These are phyloP conservation scores for Akanthomyces lecanii DNA, from an alignment of 2,329 filamentous ascomycete species.

Conservation along the genomic window DNA sequence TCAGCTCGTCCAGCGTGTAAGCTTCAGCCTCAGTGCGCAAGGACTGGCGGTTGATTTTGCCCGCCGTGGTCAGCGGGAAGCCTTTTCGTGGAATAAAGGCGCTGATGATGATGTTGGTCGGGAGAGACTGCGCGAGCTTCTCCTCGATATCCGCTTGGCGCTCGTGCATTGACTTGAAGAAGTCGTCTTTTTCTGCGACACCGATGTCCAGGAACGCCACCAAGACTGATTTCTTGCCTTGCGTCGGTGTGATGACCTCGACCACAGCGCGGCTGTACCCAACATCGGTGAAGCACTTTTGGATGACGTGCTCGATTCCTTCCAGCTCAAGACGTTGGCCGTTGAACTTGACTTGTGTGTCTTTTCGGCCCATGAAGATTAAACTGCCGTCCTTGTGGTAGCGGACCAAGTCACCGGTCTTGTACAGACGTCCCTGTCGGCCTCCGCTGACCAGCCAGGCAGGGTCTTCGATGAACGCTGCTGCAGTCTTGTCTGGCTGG, in stretches of 20 bases:
- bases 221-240: not conserved
- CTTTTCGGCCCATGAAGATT: slow-evolving; percentile 45
- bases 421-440: slow-evolving; percentile 20
- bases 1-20: not conserved
- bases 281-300: not conserved
- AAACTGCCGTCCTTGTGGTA: slow-evolving; percentile 34
- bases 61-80: slow-evolving; percentile 4
- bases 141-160: not conserved
- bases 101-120: slow-evolving; percentile 8
- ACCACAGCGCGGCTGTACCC: not conserved
- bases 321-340: slow-evolving; percentile 49
- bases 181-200: not conserved
- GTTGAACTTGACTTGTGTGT: slow-evolving; percentile 52
- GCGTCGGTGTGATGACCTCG: not conserved
- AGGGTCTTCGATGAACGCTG: slow-evolving; percentile 21
- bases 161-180: not conserved
- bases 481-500: slow-evolving; percentile 19
- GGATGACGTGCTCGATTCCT: slow-evolving; percentile 21
- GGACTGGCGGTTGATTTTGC: slow-evolving; percentile 3
- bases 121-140: not conserved
- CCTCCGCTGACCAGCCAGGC: not conserved
- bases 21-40: not conserved
- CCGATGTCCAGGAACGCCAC: not conserved
- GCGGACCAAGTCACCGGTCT: slow-evolving; percentile 23
- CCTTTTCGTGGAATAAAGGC: not conserved